A percentile compares a stretch with the other conserved stretches of the same genome.
These are phyloP conservation scores for Cyberlindnera euphorbiae DNA, from an alignment of 805 yeast species.

Conservation along the genomic window DNA sequence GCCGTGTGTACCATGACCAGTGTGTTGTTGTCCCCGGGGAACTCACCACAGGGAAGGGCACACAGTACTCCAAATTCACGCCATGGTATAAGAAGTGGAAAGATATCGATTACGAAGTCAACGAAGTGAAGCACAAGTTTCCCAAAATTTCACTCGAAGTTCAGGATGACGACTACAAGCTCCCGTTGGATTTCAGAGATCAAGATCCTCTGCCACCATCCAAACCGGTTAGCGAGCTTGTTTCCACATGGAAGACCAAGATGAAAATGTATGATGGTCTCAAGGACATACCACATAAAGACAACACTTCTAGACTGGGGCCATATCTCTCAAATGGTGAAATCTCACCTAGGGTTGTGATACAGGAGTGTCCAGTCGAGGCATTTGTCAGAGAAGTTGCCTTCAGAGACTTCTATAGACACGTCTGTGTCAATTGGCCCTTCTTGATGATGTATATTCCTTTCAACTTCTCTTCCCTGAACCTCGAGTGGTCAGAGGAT, in stretches of 20 bases:
- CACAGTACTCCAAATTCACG: conserved; percentile 41
- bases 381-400: conserved; percentile 51
- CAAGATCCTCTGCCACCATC: not conserved
- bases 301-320: conserved; percentile 37
- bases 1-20: conserved; percentile 33
- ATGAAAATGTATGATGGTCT: conserved; percentile 10
- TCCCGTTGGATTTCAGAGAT: conserved; percentile 22
- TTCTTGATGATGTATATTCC: conserved; percentile 46
- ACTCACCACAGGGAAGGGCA: conserved; percentile 37
- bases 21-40: conserved; percentile 40
- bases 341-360: conserved; percentile 38
- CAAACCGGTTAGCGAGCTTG: conserved; percentile 21
- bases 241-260: conserved; percentile 13
- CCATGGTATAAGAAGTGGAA: conserved; percentile 47
- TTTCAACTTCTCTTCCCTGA: conserved; percentile 38
- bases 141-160: no score
- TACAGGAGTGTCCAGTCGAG: conserved; percentile 30
- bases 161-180: conserved; percentile 18
- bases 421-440: conserved; percentile 46
- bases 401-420: conserved; percentile 55
- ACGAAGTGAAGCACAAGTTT: conserved; percentile 5
- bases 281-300: conserved; percentile 21
- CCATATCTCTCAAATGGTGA: conserved; percentile 43
- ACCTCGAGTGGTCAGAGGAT: conserved; percentile 40
- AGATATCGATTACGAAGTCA: conserved; percentile 5